phyloP scores from a whole-genome alignment of 129 eudicot genomes.

The Saposhnikovia divaricata region DNA sequence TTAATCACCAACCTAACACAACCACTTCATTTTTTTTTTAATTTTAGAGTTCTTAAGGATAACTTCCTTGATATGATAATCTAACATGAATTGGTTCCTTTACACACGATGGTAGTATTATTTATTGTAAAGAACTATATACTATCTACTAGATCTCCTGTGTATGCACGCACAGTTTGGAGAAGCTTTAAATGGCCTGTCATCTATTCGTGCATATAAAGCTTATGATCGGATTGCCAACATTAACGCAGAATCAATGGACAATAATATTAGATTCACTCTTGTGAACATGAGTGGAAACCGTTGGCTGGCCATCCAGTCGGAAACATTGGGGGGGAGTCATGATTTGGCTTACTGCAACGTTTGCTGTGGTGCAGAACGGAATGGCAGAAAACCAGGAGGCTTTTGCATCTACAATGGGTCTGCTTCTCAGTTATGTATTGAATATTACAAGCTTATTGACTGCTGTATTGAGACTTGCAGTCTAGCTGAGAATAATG shows the following conservation, averaged over 20 bases:
- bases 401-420: constrained; percentile 98
- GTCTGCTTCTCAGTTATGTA: constrained; percentile 83
- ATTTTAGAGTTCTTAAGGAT: background rate
- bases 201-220: constrained; percentile 88
- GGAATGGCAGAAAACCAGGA: constrained; percentile 72
- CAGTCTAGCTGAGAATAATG: constrained; percentile 88
- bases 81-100: background rate
- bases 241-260: constrained; percentile 91
- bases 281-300: constrained; percentile 77
- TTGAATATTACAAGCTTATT: constrained; percentile 68
- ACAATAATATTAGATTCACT: constrained; percentile 82
- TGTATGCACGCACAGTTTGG: constrained; percentile 97
- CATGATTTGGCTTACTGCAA: constrained; percentile 95
- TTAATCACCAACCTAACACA: background rate
- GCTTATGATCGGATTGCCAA: constrained; percentile 84
- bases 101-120: background rate
- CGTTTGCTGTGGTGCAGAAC: constrained; percentile 92
- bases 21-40: background rate
- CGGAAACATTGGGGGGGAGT: constrained; percentile 88
- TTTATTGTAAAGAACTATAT: background rate
- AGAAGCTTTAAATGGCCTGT: constrained; percentile 83
- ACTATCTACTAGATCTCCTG: constrained; percentile 58
- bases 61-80: background rate
- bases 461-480: constrained; percentile 70
- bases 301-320: constrained; percentile 90